These are phyloP conservation scores for Hypoxylon trugodes DNA, from an alignment of 495 filamentous ascomycete species.

Conservation along the genomic window DNA sequence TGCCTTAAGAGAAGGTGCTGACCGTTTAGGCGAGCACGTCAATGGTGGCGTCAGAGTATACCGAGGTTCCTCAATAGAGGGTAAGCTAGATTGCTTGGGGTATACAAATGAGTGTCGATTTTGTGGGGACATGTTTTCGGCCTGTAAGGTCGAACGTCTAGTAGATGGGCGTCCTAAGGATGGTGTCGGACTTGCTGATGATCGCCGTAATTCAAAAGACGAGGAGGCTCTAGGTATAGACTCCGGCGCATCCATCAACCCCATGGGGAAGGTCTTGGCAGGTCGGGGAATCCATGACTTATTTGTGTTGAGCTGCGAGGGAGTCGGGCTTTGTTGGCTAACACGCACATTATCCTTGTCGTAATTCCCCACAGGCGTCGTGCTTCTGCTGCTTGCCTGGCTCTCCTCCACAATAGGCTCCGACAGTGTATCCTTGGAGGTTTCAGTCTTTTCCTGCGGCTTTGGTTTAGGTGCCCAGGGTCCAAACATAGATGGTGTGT, in stretches of 20 bases:
- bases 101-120: slow-evolving; percentile 22
- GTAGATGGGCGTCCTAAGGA: slow-evolving; percentile 9
- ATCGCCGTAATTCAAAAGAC: slow-evolving; percentile 37
- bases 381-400: neutral
- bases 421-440: slow-evolving; percentile 14
- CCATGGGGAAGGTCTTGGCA: neutral
- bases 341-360: neutral
- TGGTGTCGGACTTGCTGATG: slow-evolving; percentile 20
- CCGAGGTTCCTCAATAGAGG: slow-evolving; percentile 21
- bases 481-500: slow-evolving; percentile 42
- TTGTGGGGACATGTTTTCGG: slow-evolving; percentile 20
- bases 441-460: slow-evolving; percentile 10
- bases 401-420: slow-evolving; percentile 1
- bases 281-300: slow-evolving; percentile 10
- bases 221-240: slow-evolving; percentile 35
- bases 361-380: neutral
- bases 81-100: slow-evolving; percentile 20
- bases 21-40: slow-evolving; percentile 39
- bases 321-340: slow-evolving; percentile 2
- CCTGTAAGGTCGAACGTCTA: slow-evolving; percentile 18
- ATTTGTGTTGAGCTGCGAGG: neutral
- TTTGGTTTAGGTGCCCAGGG: slow-evolving; percentile 31
- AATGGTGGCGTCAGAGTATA: slow-evolving; percentile 12
- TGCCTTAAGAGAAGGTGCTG: slow-evolving; percentile 37
- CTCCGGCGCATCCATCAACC: slow-evolving; percentile 6